Evolutionary conservation across 2,329 filamentous ascomycete genomes (phyloP), one percentile per base, ranked within the genome.

Genomic region (Exophiala alcalophila): DNA sequence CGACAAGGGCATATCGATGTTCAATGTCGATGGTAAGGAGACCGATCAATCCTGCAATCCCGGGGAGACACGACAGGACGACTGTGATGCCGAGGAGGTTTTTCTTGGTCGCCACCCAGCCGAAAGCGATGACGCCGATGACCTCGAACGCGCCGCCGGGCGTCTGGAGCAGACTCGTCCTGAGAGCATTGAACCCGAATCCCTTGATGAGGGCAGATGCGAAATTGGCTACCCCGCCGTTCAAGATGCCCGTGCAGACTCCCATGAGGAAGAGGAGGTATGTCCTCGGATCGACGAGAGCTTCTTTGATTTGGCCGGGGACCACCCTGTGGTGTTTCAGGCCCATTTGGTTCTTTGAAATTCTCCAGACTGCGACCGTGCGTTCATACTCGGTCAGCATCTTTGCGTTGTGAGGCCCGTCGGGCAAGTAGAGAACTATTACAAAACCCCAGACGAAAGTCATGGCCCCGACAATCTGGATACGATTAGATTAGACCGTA

Each of bases 141-240:
- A 60, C 55, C 37, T 65, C 62, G 39, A 64, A 56, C 0, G 61
- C 63, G 2, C 63, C 63, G 0, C 57, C 60, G 2, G 63, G 63
- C 5, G 63, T 51, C 37, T 65, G 63, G 1, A 66, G 54, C 16
- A 65, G 56, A 2, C 57, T 63, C 3, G 62, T 57, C 19, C 58
- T 55, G 50, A 52, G 60, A 55, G 58, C 67, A 9, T 55, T 57
- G 49, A 67, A 67, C 2, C 65, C 65, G 40, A 65, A 72, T 3
- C 69, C 69, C 38, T 67, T 65, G 43, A 72, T 69, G 4, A 73
- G 50, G 0, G 68, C 60, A 0, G 69, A 72, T 12, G 67, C 57
- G 48, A 75, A 76, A 43, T 74, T 76, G 23, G 50, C 53, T 1
- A 75, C 67, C 3, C 70, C 67, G n/a, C 71, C 71, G 39, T 75